Percentiles rank a stretch among this genome's conserved stretches.
phyloP scores from a whole-genome alignment of 2,329 filamentous ascomycete genomes.

The Alternaria sp. region DNA sequence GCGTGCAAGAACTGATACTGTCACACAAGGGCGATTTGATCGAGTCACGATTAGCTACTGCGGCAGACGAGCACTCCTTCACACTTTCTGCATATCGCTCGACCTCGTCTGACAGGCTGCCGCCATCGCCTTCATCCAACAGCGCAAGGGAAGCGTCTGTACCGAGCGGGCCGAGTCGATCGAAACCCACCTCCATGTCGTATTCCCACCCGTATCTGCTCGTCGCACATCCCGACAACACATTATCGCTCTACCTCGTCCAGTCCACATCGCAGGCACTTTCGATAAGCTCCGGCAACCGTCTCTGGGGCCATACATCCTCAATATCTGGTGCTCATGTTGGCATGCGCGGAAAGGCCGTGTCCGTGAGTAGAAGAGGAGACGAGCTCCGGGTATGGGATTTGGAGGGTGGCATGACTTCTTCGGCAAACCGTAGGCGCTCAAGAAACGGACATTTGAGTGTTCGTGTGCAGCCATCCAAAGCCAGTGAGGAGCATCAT shows the following conservation, averaged over 20 bases:
- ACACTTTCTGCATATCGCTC: slow-evolving; percentile 44
- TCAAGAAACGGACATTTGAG: slow-evolving; percentile 59
- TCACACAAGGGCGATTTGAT: slow-evolving; percentile 57
- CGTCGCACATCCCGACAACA: slow-evolving; percentile 85
- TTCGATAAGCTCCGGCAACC: slow-evolving; percentile 74
- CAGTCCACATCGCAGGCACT: slow-evolving; percentile 73
- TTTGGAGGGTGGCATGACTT: slow-evolving; percentile 73
- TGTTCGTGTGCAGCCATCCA: slow-evolving; percentile 61
- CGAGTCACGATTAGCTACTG: slow-evolving; percentile 60
- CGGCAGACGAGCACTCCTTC: slow-evolving; percentile 59
- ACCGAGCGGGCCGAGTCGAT: slow-evolving; percentile 30
- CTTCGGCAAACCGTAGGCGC: slow-evolving; percentile 52
- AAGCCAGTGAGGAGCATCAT: slow-evolving; percentile 22
- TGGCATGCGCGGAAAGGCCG: slow-evolving; percentile 82
- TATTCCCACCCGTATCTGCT: slow-evolving; percentile 83
- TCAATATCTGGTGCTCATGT: slow-evolving; percentile 87
- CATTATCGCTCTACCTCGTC: slow-evolving; percentile 81
- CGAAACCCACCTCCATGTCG: slow-evolving; percentile 60
- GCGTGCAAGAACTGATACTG: slow-evolving; percentile 89
- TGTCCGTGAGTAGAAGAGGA: slow-evolving; percentile 84
- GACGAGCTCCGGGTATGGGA: slow-evolving; percentile 81
- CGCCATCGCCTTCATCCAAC: slow-evolving; percentile 37
- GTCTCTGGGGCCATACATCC: slow-evolving; percentile 91
- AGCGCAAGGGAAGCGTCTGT: slow-evolving; percentile 30
- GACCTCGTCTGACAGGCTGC: slow-evolving; percentile 21